Base-by-base conservation (phyloP, 225 moss, liverwort and hornwort species). In the Physcomitrellopsis africana region DNA sequence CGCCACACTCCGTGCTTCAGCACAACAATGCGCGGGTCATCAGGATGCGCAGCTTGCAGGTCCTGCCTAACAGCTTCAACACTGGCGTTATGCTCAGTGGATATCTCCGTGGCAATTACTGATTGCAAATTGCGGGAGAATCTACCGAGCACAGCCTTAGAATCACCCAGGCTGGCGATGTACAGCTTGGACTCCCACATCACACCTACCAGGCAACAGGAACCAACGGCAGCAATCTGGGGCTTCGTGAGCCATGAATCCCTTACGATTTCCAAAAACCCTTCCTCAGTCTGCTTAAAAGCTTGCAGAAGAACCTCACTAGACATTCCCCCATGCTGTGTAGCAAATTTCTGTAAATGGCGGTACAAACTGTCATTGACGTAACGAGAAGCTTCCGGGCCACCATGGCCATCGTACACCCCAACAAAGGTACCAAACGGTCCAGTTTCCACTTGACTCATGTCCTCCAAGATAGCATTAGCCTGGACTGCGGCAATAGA, bases 321-420 rank as follows among this genome's bases (percentile, higher is more conserved):
- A 1, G 94, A 94, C 87, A 94, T 89, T n/a, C 87, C 89, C 27
- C 82, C 83, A 63, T 87, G 79, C 45, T 94, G 89, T 45, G 67
- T 72, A 11, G 79, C 81, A 10, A 69, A 67, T 58, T 74, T 77
- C 65, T 72, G 76, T 3, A 83, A 51, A 48, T 79, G 81, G 61
- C 48, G 76, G 58, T 89, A 94, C 64, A 94, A 60, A 57, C 75
- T 63, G 1, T 94, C 94, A 70, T 92, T 94, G 74, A 87, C 84
- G 76, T 77, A 92, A 51, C 92, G 86, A 16, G 94, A 65, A 22
- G 92, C 82, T 67, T 94, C 94, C 3, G 94, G 94, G 29, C 94
- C 94, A n/a, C 94, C 94, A 76, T 94, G 94, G 49, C 94, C 94
- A 65, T 94, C 94, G 58, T 94, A 94, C 61, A 94, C 82, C 52